Evolutionary conservation across 2,329 filamentous ascomycete species (phyloP), one percentile per base, ranked within the genome.

Genomic region (Leptosphaerulina australis): DNA sequence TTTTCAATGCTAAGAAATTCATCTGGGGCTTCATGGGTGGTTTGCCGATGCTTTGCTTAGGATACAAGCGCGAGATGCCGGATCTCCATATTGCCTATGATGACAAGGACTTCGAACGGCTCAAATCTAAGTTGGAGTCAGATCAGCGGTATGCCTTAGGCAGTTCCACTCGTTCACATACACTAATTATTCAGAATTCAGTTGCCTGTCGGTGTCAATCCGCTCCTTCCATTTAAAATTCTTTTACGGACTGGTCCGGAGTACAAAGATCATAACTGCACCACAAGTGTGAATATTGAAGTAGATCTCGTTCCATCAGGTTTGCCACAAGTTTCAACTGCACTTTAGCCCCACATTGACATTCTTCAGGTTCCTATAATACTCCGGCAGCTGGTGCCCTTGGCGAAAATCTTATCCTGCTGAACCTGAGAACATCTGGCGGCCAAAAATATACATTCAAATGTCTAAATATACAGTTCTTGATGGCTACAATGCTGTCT

Each of bases 21-120:
- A 61, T 59, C 14, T 70, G 67, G 57, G 67, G 63, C 17, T 59
- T 66, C 24, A 53, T 69, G 46, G 64, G 67, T 20, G 64, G 65
- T 3, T 49, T 71, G 14, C 59, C 66, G 12, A 68, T 72, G 62
- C 53, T 68, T 4, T 70, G 67, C 39, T 38, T 70, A 3, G 69
- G 69, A 3, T 62, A 68, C 15, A 58, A 59, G 14, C 63, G 68
- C 24, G 64, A 66, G 12, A 62, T 68, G 58, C 55, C 59, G 3
- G 67, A 69, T 28, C 51, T 72, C 4, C 66, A 70, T 22, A 64
- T 72, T 24, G 68, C 66, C 1, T 72, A 71, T 33, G 68, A 71
- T 26, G 64, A 65, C 26, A 60, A 52, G 37, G 66, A 71, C 20
- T 71, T 62, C 30, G 46, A 56, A 15, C 60, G 61, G 6, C 59